Percentiles rank a stretch among this genome's conserved stretches.
Conservation (phyloP, 148 eudicot species). For the Spergularia marina region DNA sequence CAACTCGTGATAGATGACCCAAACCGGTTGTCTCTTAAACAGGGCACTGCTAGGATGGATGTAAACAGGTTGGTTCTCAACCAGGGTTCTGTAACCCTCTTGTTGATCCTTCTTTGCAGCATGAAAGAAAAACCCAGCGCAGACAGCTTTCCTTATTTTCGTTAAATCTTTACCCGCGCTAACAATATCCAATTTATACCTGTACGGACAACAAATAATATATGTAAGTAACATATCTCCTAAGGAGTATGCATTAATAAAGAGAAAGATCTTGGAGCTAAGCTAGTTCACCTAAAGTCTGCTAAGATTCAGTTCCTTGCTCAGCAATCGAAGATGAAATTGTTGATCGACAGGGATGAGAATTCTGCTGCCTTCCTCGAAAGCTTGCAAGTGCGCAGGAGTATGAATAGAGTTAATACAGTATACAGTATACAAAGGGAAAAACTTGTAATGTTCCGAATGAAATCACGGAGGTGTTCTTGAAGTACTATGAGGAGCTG, state of each 20-base stretch:
- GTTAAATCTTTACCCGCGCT: slow-evolving; percentile 75
- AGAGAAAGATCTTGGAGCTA: not conserved
- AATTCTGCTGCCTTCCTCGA: no score
- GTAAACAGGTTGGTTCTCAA: slow-evolving; percentile 90
- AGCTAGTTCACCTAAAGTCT: no score
- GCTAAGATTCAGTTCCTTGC: no score
- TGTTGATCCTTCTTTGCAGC: slow-evolving; percentile 92
- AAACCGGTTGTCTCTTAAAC: slow-evolving; percentile 90
- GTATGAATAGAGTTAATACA: no score
- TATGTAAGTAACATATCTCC: no score
- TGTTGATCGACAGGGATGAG: no score
- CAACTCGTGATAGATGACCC: slow-evolving; percentile 95
- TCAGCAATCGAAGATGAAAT: no score
- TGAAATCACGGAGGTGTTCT: no score
- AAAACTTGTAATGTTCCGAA: no score
- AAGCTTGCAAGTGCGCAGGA: no score
- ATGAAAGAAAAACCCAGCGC: slow-evolving; percentile 88
- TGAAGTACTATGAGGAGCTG: no score
- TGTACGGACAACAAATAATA: slow-evolving; percentile 24
- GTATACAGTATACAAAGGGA: no score
- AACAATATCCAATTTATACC: slow-evolving; percentile 85
- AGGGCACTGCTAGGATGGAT: slow-evolving; percentile 94
- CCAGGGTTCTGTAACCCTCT: slow-evolving; percentile 85
- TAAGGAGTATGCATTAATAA: not conserved
- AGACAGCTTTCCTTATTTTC: slow-evolving; percentile 67